Evolutionary conservation across 208 protist species (phyloP), one percentile per base, ranked within the genome.

Genomic region (Perkinsela sp.): DNA sequence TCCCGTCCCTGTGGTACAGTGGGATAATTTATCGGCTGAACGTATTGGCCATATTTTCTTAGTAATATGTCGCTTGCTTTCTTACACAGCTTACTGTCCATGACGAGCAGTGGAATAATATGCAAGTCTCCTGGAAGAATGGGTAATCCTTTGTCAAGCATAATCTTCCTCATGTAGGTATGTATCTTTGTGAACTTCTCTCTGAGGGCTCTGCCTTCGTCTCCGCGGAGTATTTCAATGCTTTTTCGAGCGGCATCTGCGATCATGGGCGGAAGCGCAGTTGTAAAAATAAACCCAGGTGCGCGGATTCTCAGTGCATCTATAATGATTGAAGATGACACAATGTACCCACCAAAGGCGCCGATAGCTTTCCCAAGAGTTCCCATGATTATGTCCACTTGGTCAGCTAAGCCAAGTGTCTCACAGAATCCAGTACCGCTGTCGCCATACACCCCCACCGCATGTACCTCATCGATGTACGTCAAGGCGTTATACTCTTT

Each of bases 401-500:
- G 73, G 57, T 87, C 79, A 70, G 81, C 71, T 1, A 96, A 77
- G 31, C 88, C 86, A 68, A 81, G 79, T 75, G 83, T 72, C 75
- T 96, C 93, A 73, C 86, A 93, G 0, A 97, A 88, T 32, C 95
- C 95, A 40, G 88, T 89, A 68, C 94, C 95, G 29, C 75, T 81
- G 29, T 71, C 68, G 66, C 95, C 94, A 71, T 96, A 93, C 28
- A 96, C 82, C 70, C 95, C 95, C 69, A 97, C 95, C 30, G 94
- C 95, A 76, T 98, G 95, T 1, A 96, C 93, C 83, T 98, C 95
- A 75, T 98, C 95, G 32, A 96, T 75, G 76, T 96, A 97, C 0
- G 95, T 90, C 29, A 98, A 74, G 0, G 90, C 91, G 69, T 89
- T 86, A 81, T 97, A 96, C 74, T 95, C 86, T 69, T 96, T 90